Evolutionary conservation across 495 filamentous ascomycete species (phyloP).

Genomic region (Cercophora samala): DNA sequence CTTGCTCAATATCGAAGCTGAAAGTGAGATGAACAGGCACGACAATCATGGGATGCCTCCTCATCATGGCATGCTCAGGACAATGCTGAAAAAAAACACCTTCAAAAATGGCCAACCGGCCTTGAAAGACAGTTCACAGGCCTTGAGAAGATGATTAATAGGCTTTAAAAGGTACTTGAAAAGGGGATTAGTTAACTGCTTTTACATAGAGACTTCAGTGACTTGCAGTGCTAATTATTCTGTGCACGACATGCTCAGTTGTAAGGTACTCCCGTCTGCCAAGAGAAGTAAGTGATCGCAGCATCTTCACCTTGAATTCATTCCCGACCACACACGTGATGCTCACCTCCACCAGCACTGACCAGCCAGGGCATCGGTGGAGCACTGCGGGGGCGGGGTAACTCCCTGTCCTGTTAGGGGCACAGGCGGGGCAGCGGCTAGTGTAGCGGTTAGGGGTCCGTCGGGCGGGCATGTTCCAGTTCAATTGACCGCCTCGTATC

Average conservation of each 20-base stretch:
- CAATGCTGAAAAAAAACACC: too few species aligned
- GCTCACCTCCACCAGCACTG: neutral
- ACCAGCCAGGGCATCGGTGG: neutral
- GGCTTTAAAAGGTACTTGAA: too few species aligned
- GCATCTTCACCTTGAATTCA: neutral
- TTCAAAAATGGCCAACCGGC: too few species aligned
- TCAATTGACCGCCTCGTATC: slow-evolving; percentile 16
- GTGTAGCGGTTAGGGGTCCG: slow-evolving; percentile 5
- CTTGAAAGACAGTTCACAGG: too few species aligned
- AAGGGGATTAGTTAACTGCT: too few species aligned
- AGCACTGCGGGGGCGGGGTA: slow-evolving; percentile 11
- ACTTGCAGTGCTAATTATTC: too few species aligned
- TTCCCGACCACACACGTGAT: slow-evolving; percentile 1
- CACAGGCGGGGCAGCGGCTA: neutral
- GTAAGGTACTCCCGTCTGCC: too few species aligned
- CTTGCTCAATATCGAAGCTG: neutral
- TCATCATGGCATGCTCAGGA: too few species aligned
- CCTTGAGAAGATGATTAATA: too few species aligned
- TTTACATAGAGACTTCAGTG: too few species aligned
- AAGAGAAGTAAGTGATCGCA: neutral
- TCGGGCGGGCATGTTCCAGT: slow-evolving; percentile 2
- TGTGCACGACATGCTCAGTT: too few species aligned
- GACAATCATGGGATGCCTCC: too few species aligned
- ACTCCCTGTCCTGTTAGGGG: neutral
- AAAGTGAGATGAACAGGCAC: neutral